A percentile compares a stretch with the other conserved stretches of the same genome.
phyloP scores from a whole-genome alignment of 2,329 filamentous ascomycete species.

The Sodiomyces alkalinus region DNA sequence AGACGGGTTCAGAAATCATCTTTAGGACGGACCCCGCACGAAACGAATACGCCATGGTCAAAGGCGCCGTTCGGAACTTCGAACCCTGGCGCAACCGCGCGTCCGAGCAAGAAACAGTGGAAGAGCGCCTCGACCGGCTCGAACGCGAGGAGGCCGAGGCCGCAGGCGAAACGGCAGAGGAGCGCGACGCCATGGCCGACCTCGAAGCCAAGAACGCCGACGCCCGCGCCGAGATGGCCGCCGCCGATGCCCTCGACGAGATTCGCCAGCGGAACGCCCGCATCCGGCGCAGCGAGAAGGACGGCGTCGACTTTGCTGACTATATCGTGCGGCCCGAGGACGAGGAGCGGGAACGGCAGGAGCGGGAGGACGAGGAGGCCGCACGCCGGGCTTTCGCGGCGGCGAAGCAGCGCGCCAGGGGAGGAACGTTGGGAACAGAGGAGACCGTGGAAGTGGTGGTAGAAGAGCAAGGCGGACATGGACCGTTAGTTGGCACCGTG shows the following conservation, averaged over 20 bases:
- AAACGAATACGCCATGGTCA: conserved; percentile 72
- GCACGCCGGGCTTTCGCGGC: conserved; percentile 64
- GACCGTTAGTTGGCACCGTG: conserved; percentile 1
- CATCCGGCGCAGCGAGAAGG: conserved; percentile 59
- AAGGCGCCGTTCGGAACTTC: conserved; percentile 81
- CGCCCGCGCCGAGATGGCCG: conserved; percentile 88
- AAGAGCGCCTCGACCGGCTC: conserved; percentile 71
- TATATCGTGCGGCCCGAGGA: conserved; percentile 39
- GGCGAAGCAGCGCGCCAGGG: conserved; percentile 31
- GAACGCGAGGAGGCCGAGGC: conserved; percentile 58
- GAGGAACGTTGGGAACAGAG: conserved; percentile 33
- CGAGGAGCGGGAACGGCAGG: conserved; percentile 47
- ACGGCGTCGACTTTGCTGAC: conserved; percentile 45
- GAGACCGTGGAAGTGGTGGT: conserved; percentile 18
- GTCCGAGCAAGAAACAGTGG: conserved; percentile 64
- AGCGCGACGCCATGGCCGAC: conserved; percentile 87
- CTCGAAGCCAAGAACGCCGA: conserved; percentile 88
- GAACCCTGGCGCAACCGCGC: conserved; percentile 65
- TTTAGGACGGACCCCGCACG: conserved; percentile 93
- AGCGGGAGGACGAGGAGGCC: conserved; percentile 70
- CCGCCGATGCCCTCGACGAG: conserved; percentile 90
- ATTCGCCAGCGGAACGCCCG: conserved; percentile 84
- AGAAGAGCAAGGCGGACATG: neutral
- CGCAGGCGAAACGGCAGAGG: conserved; percentile 46
- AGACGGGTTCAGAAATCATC: conserved; percentile 81